Percentiles rank a stretch among this genome's conserved stretches.
phyloP scores from a whole-genome alignment of 2,329 filamentous ascomycete genomes.

The Fusarium coffeatum region DNA sequence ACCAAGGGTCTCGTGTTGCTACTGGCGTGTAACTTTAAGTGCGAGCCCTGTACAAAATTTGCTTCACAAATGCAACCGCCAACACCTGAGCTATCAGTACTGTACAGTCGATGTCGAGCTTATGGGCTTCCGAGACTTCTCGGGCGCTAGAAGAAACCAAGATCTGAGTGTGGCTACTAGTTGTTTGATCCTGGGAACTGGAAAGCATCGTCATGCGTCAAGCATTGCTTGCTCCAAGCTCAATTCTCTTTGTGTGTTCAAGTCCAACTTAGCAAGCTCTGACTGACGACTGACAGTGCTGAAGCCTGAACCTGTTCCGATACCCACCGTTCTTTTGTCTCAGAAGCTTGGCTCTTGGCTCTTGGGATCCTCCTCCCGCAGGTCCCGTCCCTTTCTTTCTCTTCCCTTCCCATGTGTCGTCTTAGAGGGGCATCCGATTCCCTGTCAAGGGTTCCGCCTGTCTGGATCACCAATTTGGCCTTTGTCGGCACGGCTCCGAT shows the following conservation, averaged over 20 bases:
- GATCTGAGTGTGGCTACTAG: conserved; percentile 10
- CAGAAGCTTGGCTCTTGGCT: conserved; percentile 16
- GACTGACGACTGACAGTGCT: neutral
- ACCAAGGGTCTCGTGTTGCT: conserved; percentile 6
- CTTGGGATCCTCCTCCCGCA: conserved; percentile 1
- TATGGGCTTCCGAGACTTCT: conserved; percentile 29
- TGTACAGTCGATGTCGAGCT: conserved; percentile 1
- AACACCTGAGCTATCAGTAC: conserved; percentile 16
- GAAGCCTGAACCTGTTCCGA: neutral
- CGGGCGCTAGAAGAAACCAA: conserved; percentile 34
- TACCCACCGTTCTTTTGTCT: conserved; percentile 20
- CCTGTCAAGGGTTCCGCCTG: conserved; percentile 32
- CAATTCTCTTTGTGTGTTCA: neutral
- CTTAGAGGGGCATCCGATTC: conserved; percentile 33
- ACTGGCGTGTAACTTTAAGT: conserved; percentile 12
- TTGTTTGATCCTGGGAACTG: neutral
- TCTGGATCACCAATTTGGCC: conserved; percentile 39
- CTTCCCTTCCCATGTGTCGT: neutral
- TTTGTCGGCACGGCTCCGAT: conserved; percentile 26
- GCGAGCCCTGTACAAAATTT: neutral
- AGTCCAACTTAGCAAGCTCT: neutral
- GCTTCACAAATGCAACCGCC: neutral
- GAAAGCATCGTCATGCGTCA: conserved; percentile 22
- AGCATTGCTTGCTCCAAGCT: conserved; percentile 5
- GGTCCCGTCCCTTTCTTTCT: conserved; percentile 2